These are phyloP conservation scores for Porcisia hertigi DNA, from an alignment of 208 protist genomes.

Conservation along the genomic window DNA sequence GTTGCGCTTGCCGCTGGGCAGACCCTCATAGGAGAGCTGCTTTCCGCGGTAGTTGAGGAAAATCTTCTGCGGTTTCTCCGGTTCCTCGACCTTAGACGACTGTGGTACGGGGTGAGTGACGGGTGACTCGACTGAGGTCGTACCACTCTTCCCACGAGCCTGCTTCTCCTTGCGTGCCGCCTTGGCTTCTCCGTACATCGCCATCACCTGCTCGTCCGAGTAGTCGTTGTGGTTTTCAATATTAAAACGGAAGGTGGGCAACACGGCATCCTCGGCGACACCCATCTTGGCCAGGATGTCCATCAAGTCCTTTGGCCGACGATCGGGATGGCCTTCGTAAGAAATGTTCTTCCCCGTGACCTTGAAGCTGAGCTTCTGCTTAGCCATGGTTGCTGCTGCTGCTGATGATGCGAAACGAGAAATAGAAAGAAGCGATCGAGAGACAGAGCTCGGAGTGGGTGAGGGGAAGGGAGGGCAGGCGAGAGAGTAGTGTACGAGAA, in stretches of 20 bases:
- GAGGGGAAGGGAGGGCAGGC: background rate
- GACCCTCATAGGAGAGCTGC: slow-evolving; percentile 73
- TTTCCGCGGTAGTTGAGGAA: slow-evolving; percentile 64
- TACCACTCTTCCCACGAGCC: slow-evolving; percentile 2
- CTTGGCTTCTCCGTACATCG: slow-evolving; percentile 44
- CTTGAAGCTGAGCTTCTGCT: slow-evolving; percentile 73
- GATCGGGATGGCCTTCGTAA: slow-evolving; percentile 74
- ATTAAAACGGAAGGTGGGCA: slow-evolving; percentile 71
- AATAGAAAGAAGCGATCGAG: slow-evolving; percentile 2
- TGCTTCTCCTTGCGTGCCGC: slow-evolving; percentile 59
- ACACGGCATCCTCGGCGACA: slow-evolving; percentile 40
- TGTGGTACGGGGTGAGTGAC: background rate
- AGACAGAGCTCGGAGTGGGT: background rate
- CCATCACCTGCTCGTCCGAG: slow-evolving; percentile 57
- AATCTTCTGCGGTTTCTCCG: slow-evolving; percentile 66
- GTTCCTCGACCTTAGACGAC: slow-evolving; percentile 18
- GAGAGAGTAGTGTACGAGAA: too few relatives aligned
- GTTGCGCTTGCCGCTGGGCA: slow-evolving; percentile 63
- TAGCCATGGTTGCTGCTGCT: slow-evolving; percentile 44
- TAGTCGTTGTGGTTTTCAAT: slow-evolving; percentile 51
- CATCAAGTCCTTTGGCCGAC: slow-evolving; percentile 71
- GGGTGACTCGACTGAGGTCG: background rate
- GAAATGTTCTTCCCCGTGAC: slow-evolving; percentile 59
- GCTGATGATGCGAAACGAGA: background rate
- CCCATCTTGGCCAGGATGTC: slow-evolving; percentile 80